Base-by-base conservation (phyloP, 2,329 filamentous ascomycete species). In the Alternaria burnsii region DNA sequence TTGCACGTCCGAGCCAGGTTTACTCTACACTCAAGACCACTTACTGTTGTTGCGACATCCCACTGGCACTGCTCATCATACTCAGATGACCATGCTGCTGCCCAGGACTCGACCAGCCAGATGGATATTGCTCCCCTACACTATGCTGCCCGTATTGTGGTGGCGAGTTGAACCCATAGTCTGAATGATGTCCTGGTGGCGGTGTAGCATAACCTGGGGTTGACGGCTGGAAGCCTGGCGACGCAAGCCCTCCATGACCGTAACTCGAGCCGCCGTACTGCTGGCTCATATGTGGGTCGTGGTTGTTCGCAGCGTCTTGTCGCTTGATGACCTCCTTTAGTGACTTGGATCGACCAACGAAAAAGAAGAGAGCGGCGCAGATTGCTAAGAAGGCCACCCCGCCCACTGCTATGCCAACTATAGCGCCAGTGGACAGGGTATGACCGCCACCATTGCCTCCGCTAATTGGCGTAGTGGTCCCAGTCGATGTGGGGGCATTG, bases 351-450 rank as follows among this genome's bases (percentile, higher is more conserved):
- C 81, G 80, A 3, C 84, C 87, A 82, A 90, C 89, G 42, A 84
- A 82, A 88, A 89, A 93, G 68, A 89, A 82, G 4, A 89, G 80
- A 0, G 88, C 78, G 3, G 85, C 89, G 51, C 88, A 77, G 43
- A 84, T 81, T 9, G 88, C 80, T 5, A 94, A 82, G 42, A 92
- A 75, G 24, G 89, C 78, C 5, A 88, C 80, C 0, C 84, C 89
- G 43, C 88, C 89, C 43, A 88, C 82, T 80, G 87, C 91, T 77
- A 91, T 82, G 8, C 81, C 81, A 1, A 76, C 79, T 41, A 83
- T 82, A 2, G 76, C 79, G 12, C 80, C 80, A 26, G 71, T 70
- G 1, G 76, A 76, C 3, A 83, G 72, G 8, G 59, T 62, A 50
- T 66, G 61, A 2, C 56, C 11, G 7, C 52, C 30, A 10, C 40